A percentile compares a stretch with the other conserved stretches of the same genome.
Conservation (phyloP, 192 early-diverging fungal genomes). For the Linnemannia elongata region DNA sequence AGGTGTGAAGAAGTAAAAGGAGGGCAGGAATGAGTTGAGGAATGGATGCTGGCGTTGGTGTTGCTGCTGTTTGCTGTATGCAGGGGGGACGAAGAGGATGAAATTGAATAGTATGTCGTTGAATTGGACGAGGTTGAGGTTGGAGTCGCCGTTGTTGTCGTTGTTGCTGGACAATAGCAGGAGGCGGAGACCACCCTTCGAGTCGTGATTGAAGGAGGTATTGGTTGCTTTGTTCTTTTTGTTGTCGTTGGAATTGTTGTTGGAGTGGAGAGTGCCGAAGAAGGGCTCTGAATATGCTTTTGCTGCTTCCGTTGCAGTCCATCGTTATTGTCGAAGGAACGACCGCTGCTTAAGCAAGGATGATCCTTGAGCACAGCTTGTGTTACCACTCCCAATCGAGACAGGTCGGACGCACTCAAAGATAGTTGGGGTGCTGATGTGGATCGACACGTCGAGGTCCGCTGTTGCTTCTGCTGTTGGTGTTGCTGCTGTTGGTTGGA, state of each 20-base stretch:
- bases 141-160: background rate
- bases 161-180: background rate
- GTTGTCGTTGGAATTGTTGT: background rate
- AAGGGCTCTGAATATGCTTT: background rate
- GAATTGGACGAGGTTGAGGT: background rate
- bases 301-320: background rate
- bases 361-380: conserved; percentile 34
- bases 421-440: background rate
- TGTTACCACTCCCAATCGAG: conserved; percentile 21
- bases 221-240: background rate
- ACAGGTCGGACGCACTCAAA: background rate
- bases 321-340: too few relatives aligned
- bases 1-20: background rate
- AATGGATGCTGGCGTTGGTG: background rate
- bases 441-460: background rate
- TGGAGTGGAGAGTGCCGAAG: background rate
- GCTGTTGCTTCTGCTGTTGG: conserved; percentile 7
- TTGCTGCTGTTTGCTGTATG: background rate
- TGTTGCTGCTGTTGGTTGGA: conserved; percentile 28
- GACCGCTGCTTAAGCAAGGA: background rate
- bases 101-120: conserved; percentile 8
- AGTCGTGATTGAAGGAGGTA: background rate
- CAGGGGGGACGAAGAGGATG: background rate
- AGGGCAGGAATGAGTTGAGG: background rate
- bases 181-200: background rate